These are phyloP conservation scores for Amesomyces nigricolor DNA, from an alignment of 2,329 filamentous ascomycete species.

Conservation along the genomic window DNA sequence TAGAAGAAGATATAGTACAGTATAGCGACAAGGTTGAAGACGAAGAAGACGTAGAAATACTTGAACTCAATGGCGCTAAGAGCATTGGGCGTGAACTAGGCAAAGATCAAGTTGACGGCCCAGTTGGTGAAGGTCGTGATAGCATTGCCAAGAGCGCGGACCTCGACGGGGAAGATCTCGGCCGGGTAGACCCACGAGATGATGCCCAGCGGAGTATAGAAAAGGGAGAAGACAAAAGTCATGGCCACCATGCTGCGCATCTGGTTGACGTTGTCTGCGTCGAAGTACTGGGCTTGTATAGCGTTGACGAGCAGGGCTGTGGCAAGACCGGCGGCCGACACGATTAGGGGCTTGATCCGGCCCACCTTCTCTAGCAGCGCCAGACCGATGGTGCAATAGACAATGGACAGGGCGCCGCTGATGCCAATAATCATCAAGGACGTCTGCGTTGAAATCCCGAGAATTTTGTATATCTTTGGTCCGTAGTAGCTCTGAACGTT, in stretches of 20 bases:
- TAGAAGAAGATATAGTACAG: background rate
- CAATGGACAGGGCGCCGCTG: background rate
- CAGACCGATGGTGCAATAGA: background rate
- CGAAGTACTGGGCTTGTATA: background rate
- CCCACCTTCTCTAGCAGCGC: background rate
- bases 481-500: constrained; percentile 1
- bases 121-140: background rate
- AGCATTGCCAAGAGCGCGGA: too few species aligned
- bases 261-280: background rate
- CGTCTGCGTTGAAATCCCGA: background rate
- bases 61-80: background rate
- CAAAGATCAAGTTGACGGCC: background rate
- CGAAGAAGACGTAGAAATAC: constrained; percentile 3
- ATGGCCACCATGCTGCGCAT: background rate
- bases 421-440: background rate
- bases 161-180: too few species aligned
- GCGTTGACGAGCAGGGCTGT: background rate
- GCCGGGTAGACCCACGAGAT: too few species aligned
- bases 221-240: background rate
- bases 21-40: background rate
- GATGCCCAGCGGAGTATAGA: too few species aligned
- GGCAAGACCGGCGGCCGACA: background rate
- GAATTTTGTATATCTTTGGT: background rate
- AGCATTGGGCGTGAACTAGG: background rate
- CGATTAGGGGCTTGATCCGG: background rate